phyloP scores from a whole-genome alignment of 176 grass and related monocot species.

The Echinochloa phyllopogon region DNA sequence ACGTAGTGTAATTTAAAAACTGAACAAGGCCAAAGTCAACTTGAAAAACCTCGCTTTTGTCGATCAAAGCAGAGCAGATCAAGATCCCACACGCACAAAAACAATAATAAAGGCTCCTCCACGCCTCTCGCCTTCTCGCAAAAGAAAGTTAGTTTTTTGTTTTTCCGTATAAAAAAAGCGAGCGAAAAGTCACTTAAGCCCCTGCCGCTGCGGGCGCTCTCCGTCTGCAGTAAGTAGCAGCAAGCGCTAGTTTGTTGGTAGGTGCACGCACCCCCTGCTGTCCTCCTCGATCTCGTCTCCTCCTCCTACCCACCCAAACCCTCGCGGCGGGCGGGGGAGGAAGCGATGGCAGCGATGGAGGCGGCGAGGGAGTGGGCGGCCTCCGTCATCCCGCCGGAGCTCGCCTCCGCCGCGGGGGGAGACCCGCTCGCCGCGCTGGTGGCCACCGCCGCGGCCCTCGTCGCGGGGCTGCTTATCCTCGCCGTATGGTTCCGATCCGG shows the following conservation, averaged over 20 bases:
- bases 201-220: not conserved
- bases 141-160: not conserved
- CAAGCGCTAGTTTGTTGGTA: slow-evolving; percentile 46
- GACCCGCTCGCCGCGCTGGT: slow-evolving; percentile 54
- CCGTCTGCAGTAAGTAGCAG: not conserved
- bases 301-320: slow-evolving; percentile 42
- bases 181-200: slow-evolving; percentile 17
- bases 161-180: not conserved
- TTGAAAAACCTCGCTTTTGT: not conserved
- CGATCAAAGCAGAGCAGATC: slow-evolving; percentile 14
- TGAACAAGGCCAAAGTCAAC: not conserved
- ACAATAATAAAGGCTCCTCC: not conserved
- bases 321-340: slow-evolving; percentile 12
- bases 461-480: slow-evolving; percentile 58
- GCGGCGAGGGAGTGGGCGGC: slow-evolving; percentile 65
- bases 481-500: slow-evolving; percentile 71
- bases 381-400: slow-evolving; percentile 49
- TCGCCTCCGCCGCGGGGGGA: slow-evolving; percentile 51
- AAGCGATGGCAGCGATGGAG: slow-evolving; percentile 58
- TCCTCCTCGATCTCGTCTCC: slow-evolving; percentile 36
- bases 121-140: slow-evolving; percentile 15
- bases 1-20: too few species aligned
- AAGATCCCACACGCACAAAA: not conserved
- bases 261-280: slow-evolving; percentile 38
- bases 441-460: slow-evolving; percentile 62